Conservation (phyloP, 768 basidiomycete species). For the Melanogaster broomeanus region DNA sequence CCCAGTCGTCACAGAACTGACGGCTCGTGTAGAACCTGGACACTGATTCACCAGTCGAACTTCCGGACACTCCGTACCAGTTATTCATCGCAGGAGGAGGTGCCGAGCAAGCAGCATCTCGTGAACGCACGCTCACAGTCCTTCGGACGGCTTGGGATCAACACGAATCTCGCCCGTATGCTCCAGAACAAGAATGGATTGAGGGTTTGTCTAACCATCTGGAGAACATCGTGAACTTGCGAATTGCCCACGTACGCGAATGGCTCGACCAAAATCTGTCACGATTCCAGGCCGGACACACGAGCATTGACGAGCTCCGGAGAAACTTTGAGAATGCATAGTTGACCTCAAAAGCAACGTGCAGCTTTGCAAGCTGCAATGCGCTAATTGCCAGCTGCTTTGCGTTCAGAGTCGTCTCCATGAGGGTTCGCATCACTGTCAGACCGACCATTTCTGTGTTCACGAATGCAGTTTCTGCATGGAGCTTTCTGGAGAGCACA, state of each 20-base stretch:
- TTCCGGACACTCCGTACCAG: slow-evolving; percentile 36
- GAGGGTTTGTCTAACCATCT: slow-evolving; percentile 40
- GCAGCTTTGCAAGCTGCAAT: slow-evolving; percentile 52
- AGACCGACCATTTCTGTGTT: slow-evolving; percentile 48
- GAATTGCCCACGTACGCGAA: slow-evolving; percentile 47
- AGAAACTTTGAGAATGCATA: slow-evolving; percentile 43
- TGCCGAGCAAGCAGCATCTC: slow-evolving; percentile 14
- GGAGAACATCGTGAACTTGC: slow-evolving; percentile 38
- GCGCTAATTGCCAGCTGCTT: slow-evolving; percentile 46
- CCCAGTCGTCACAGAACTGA: too few species aligned
- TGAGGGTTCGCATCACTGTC: slow-evolving; percentile 48
- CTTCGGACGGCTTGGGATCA: slow-evolving; percentile 21
- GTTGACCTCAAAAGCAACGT: slow-evolving; percentile 49
- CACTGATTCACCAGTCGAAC: slow-evolving; percentile 42
- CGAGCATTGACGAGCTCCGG: slow-evolving; percentile 46
- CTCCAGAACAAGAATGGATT: slow-evolving; percentile 39
- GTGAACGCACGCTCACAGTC: slow-evolving; percentile 11
- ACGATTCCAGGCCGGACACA: slow-evolving; percentile 45
- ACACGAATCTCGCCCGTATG: slow-evolving; percentile 19
- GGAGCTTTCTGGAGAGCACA: slow-evolving; percentile 32
- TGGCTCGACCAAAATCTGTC: slow-evolving; percentile 54
- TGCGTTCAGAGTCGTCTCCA: slow-evolving; percentile 52
- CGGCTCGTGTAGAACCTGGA: slow-evolving; percentile 51
- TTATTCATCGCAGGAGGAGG: slow-evolving; percentile 35
- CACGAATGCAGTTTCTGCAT: slow-evolving; percentile 43